Conservation (phyloP, 345 rosid genomes). For the Kernera saxatilis region DNA sequence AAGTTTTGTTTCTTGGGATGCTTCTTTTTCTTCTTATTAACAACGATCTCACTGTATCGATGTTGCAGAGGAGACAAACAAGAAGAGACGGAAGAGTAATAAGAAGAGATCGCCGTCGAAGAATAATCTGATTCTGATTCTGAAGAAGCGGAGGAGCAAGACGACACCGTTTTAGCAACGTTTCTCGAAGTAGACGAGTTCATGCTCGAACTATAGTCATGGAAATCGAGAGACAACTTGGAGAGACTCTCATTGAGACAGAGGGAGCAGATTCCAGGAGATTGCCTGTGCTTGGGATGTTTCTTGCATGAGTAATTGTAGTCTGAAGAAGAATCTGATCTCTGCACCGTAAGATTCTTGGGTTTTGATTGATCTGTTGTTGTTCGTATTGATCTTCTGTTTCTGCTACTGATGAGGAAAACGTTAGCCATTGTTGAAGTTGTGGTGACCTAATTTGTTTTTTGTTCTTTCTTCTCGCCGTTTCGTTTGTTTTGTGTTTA, state of each 20-base stretch:
- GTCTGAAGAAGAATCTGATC: slow-evolving; percentile 18
- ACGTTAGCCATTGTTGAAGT: slow-evolving; percentile 23
- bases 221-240: slow-evolving; percentile 21
- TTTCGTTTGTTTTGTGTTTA: slow-evolving; percentile 8
- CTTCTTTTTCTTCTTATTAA: slow-evolving; percentile 28
- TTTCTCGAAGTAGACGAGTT: slow-evolving; percentile 17
- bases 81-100: slow-evolving; percentile 31
- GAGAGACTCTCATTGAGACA: slow-evolving; percentile 29
- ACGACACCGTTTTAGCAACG: slow-evolving; percentile 17
- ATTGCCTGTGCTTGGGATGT: slow-evolving; percentile 30
- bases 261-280: slow-evolving; percentile 31
- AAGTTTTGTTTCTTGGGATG: slow-evolving; percentile 25
- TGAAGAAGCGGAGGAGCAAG: slow-evolving; percentile 14
- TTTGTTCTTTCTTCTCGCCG: not conserved
- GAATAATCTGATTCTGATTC: slow-evolving; percentile 26
- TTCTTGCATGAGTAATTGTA: slow-evolving; percentile 20
- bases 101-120: slow-evolving; percentile 14
- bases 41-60: slow-evolving; percentile 28
- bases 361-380: slow-evolving; percentile 15
- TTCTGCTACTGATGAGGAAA: slow-evolving; percentile 25
- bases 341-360: slow-evolving; percentile 17
- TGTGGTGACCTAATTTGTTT: slow-evolving; percentile 10
- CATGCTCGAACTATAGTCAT: slow-evolving; percentile 6
- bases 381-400: slow-evolving; percentile 25
- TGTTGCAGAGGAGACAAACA: slow-evolving; percentile 31